Evolutionary conservation across 179 eudicot species (phyloP).

Genomic region (Beta macrorhiza): DNA sequence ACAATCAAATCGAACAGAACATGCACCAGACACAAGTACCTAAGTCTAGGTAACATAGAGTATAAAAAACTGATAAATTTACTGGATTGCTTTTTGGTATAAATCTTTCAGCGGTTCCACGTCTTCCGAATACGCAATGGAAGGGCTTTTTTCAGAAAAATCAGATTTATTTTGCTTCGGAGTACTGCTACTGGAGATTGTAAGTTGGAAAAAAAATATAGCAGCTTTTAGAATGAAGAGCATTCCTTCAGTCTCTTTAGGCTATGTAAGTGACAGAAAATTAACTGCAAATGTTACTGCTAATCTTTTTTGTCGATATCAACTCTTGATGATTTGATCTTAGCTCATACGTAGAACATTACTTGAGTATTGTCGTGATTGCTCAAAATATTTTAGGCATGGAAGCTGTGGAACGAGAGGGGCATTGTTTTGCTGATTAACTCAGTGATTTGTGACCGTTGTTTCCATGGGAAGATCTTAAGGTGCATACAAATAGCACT

Average conservation of each 20-base stretch:
- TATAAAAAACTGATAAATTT: not conserved
- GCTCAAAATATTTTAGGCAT: not conserved
- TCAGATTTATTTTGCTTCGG: not conserved
- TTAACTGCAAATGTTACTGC: not conserved
- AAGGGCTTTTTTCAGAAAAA: not conserved
- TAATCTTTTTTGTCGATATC: not conserved
- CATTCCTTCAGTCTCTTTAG: not conserved
- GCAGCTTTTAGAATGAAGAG: not conserved
- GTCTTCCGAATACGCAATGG: not conserved
- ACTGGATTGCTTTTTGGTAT: not conserved
- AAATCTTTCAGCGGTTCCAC: not conserved
- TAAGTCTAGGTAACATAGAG: no score
- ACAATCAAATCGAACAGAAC: no score
- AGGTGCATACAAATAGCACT: conserved; percentile 30
- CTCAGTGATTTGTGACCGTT: not conserved
- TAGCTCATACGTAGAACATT: not conserved
- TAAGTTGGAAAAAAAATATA: not conserved
- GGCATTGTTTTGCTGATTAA: not conserved
- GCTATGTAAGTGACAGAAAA: not conserved
- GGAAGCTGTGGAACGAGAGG: not conserved
- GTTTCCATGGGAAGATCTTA: not conserved
- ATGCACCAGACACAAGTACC: no score
- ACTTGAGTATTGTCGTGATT: not conserved
- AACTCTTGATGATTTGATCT: not conserved
- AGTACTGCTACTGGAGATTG: not conserved